Conservation (phyloP, 2,329 filamentous ascomycete genomes). For the Trichoderma semiorbis region DNA sequence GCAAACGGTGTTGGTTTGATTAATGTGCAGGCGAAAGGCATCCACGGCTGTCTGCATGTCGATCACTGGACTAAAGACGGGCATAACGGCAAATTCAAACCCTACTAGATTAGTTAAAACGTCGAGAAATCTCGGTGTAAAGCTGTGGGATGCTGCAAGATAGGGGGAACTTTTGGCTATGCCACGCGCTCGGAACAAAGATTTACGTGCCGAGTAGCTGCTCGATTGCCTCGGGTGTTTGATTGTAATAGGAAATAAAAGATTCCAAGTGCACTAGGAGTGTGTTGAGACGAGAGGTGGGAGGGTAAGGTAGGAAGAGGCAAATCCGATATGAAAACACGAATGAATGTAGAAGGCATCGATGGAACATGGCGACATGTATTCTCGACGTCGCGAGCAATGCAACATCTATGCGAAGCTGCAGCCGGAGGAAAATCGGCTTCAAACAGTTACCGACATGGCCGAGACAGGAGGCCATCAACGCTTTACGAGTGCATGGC, state of each 20-base stretch:
- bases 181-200: background rate
- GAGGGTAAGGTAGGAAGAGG: background rate
- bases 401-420: background rate
- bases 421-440: conserved; percentile 18
- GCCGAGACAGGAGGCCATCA: background rate
- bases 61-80: background rate
- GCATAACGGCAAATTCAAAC: background rate
- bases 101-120: background rate
- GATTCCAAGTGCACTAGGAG: background rate
- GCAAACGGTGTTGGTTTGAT: background rate
- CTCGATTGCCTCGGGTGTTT: background rate
- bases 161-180: background rate
- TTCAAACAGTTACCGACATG: conserved; percentile 16
- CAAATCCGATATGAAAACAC: background rate
- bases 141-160: background rate
- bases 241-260: background rate
- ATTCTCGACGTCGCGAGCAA: background rate
- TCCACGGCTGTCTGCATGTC: background rate
- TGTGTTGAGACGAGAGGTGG: background rate
- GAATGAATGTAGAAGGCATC: background rate
- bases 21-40: background rate
- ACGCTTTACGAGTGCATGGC: background rate
- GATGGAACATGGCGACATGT: background rate
- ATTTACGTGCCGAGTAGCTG: background rate
- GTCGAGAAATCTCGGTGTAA: background rate